Percentiles rank a stretch among this genome's conserved stretches.
phyloP scores from a whole-genome alignment of 2,329 filamentous ascomycete genomes.

The Epichloe bromicola region DNA sequence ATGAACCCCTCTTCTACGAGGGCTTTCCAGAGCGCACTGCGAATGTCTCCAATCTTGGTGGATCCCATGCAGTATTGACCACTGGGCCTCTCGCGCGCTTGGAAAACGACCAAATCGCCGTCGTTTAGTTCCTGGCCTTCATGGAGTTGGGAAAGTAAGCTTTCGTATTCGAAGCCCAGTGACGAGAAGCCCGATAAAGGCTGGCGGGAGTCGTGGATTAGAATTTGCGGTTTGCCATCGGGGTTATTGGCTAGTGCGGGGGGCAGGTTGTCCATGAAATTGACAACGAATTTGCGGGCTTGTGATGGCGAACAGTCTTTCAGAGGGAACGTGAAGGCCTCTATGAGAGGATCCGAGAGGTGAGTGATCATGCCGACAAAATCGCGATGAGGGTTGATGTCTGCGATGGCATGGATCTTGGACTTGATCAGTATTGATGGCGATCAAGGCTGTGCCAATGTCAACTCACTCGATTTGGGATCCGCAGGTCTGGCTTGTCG shows the following conservation, averaged over 20 bases:
- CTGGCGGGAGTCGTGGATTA: slow-evolving; percentile 59
- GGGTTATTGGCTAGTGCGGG: slow-evolving; percentile 53
- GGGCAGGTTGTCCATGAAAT: slow-evolving; percentile 56
- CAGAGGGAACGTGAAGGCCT: slow-evolving; percentile 57
- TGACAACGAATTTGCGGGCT: slow-evolving; percentile 47
- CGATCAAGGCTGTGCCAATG: background rate
- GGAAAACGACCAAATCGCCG: slow-evolving; percentile 70
- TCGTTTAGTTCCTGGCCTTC: slow-evolving; percentile 31
- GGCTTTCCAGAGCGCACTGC: slow-evolving; percentile 54
- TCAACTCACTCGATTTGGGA: slow-evolving; percentile 46
- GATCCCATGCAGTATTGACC: slow-evolving; percentile 49
- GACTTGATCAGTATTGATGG: slow-evolving; percentile 3
- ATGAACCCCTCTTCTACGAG: slow-evolving; percentile 53
- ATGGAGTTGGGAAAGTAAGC: slow-evolving; percentile 26
- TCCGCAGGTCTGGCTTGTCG: slow-evolving; percentile 85
- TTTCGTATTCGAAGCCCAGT: slow-evolving; percentile 55
- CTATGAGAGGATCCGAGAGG: slow-evolving; percentile 55
- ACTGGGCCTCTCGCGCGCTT: slow-evolving; percentile 55
- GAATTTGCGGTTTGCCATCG: slow-evolving; percentile 67
- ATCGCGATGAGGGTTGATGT: slow-evolving; percentile 41
- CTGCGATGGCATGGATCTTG: slow-evolving; percentile 52
- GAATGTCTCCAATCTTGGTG: slow-evolving; percentile 56
- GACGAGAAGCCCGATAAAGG: slow-evolving; percentile 67
- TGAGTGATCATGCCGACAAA: slow-evolving; percentile 65
- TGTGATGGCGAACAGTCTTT: slow-evolving; percentile 35